A percentile compares a stretch with the other conserved stretches of the same genome.
Evolutionary conservation across 345 rosid species (phyloP).

Genomic region (Punica granatum): DNA sequence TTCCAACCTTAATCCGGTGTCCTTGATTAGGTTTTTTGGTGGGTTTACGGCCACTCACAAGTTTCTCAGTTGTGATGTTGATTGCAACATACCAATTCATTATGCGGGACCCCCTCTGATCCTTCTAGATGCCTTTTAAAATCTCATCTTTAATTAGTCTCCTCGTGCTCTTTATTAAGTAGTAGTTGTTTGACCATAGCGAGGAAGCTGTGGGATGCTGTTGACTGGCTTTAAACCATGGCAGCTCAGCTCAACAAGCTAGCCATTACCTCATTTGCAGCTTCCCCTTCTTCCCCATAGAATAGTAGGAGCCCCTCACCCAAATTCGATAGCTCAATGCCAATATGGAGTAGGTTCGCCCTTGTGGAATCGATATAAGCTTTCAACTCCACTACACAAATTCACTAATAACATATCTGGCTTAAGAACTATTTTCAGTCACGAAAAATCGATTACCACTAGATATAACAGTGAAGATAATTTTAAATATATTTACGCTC

Average conservation of each 20-base stretch:
- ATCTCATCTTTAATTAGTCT: not conserved
- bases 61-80: not conserved
- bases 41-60: not conserved
- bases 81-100: not conserved
- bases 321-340: too few species aligned
- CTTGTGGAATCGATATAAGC: too few species aligned
- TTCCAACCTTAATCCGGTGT: too few species aligned
- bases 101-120: not conserved
- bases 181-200: not conserved
- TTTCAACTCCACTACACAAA: too few species aligned
- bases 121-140: constrained; percentile 1
- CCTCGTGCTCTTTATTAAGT: not conserved
- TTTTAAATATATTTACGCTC: too few species aligned
- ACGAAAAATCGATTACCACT: too few species aligned
- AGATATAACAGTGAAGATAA: too few species aligned
- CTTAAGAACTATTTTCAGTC: too few species aligned
- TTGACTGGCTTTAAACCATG: not conserved
- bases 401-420: too few species aligned
- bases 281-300: too few species aligned
- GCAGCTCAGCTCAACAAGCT: not conserved
- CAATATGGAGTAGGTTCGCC: too few species aligned
- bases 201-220: not conserved
- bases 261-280: not conserved
- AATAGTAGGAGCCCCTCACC: too few species aligned
- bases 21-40: not conserved